Conservation (phyloP, 495 filamentous ascomycete species). For the Podospora bellae-mahoneyi region DNA sequence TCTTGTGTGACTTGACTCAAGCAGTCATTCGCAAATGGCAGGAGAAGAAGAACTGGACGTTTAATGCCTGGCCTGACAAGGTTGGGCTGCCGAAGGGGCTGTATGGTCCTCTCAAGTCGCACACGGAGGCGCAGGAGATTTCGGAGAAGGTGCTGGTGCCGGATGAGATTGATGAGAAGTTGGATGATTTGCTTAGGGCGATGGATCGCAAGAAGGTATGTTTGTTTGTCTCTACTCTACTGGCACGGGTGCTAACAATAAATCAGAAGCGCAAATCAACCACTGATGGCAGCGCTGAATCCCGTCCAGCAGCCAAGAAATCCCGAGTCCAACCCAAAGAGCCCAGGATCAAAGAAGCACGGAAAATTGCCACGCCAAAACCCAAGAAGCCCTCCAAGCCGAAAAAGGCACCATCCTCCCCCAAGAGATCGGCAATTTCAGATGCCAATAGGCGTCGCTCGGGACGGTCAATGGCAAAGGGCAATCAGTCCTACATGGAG, state of each 20-base stretch:
- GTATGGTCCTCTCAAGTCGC: slow-evolving; percentile 69
- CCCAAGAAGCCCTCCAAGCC: slow-evolving; percentile 24
- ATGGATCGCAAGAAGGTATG: slow-evolving; percentile 55
- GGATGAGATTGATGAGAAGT: slow-evolving; percentile 71
- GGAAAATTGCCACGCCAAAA: slow-evolving; percentile 13
- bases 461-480: slow-evolving; percentile 38
- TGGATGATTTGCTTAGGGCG: slow-evolving; percentile 61
- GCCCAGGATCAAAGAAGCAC: slow-evolving; percentile 27
- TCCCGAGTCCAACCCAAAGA: slow-evolving; percentile 36
- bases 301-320: slow-evolving; percentile 35
- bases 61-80: slow-evolving; percentile 80
- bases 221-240: background rate
- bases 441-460: slow-evolving; percentile 49
- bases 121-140: slow-evolving; percentile 75
- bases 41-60: slow-evolving; percentile 68
- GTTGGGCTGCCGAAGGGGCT: slow-evolving; percentile 73
- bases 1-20: slow-evolving; percentile 85
- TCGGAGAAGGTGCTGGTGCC: slow-evolving; percentile 79
- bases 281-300: slow-evolving; percentile 37
- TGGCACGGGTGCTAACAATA: background rate
- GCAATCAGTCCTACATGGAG: slow-evolving; percentile 46
- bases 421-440: slow-evolving; percentile 31
- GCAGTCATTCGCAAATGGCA: slow-evolving; percentile 78
- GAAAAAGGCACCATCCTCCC: slow-evolving; percentile 8
- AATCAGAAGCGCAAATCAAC: slow-evolving; percentile 49